phyloP scores from a whole-genome alignment of 2,329 filamentous ascomycete species.

The Eurotiales sp. region DNA sequence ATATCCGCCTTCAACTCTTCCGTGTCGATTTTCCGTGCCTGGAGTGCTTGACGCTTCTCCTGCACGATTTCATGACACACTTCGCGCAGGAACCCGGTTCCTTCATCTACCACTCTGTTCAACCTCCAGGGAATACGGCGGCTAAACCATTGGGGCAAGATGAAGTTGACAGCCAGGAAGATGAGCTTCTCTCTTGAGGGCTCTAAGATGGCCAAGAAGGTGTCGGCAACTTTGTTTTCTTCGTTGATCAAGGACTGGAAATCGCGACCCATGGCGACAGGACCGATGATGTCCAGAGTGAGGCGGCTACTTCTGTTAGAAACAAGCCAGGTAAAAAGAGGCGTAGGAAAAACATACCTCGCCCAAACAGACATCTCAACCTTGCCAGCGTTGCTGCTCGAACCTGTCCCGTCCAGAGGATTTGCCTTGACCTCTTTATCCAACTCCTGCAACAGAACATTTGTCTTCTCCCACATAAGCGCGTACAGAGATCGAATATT shows the following conservation, averaged over 20 bases:
- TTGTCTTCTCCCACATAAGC: conserved; percentile 37
- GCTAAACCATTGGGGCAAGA: conserved; percentile 52
- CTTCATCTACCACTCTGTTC: conserved; percentile 28
- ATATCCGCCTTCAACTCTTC: conserved; percentile 35
- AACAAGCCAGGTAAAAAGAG: not conserved
- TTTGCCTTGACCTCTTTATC: conserved; percentile 26
- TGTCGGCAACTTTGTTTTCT: conserved; percentile 50
- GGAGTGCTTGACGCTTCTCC: conserved; percentile 29
- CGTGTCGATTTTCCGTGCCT: conserved; percentile 34
- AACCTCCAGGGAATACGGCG: conserved; percentile 40
- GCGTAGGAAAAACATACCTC: conserved; percentile 2
- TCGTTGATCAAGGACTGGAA: conserved; percentile 52
- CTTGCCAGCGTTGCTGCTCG: conserved; percentile 23
- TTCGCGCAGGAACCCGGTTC: conserved; percentile 29
- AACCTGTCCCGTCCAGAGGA: conserved; percentile 26
- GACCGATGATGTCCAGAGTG: conserved; percentile 57
- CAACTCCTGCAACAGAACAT: conserved; percentile 30
- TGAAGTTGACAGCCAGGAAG: conserved; percentile 41
- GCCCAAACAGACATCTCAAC: conserved; percentile 27
- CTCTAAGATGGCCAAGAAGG: conserved; percentile 51
- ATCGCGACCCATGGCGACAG: conserved; percentile 55
- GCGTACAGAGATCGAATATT: conserved; percentile 33
- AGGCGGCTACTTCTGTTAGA: conserved; percentile 55
- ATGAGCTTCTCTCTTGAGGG: conserved; percentile 42
- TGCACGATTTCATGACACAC: conserved; percentile 33